A percentile compares a stretch with the other conserved stretches of the same genome.
Conservation (phyloP, 441 rosid genomes). For the Adansonia gregorii region DNA sequence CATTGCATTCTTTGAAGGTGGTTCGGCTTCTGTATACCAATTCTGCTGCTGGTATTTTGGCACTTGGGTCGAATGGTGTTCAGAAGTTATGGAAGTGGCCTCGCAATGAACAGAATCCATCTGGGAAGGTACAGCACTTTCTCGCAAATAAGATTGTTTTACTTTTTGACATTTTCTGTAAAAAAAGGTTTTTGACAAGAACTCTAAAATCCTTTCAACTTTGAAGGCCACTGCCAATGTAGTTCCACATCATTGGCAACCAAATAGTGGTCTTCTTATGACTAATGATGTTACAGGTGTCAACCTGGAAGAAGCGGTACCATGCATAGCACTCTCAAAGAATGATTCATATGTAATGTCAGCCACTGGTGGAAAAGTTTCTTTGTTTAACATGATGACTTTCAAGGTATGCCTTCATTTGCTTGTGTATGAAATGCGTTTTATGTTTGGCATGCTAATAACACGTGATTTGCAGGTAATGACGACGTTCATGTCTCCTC, state of each 20-base stretch:
- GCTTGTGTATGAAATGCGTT: not conserved
- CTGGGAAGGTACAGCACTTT: slow-evolving; percentile 64
- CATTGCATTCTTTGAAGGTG: slow-evolving; percentile 47
- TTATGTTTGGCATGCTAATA: slow-evolving; percentile 21
- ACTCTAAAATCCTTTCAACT: slow-evolving; percentile 36
- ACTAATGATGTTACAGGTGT: slow-evolving; percentile 73
- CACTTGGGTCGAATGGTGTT: slow-evolving; percentile 77
- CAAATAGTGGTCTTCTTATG: slow-evolving; percentile 92
- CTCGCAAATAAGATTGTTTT: not conserved
- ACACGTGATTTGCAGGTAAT: slow-evolving; percentile 60
- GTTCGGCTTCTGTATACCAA: slow-evolving; percentile 87
- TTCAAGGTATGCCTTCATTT: slow-evolving; percentile 59
- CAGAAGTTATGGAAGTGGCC: slow-evolving; percentile 94
- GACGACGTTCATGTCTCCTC: slow-evolving; percentile 89
- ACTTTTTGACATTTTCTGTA: not conserved
- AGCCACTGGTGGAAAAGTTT: slow-evolving; percentile 88
- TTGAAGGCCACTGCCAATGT: slow-evolving; percentile 75
- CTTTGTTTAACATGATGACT: slow-evolving; percentile 88
- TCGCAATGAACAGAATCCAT: slow-evolving; percentile 74
- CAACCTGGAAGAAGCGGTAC: slow-evolving; percentile 79
- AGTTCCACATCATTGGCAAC: slow-evolving; percentile 87
- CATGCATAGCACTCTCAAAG: slow-evolving; percentile 90
- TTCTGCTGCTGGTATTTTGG: slow-evolving; percentile 82
- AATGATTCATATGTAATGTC: slow-evolving; percentile 93
- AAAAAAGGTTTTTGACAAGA: slow-evolving; percentile 15